phyloP scores from a whole-genome alignment of 805 yeast species.

The Candida oleophila region DNA sequence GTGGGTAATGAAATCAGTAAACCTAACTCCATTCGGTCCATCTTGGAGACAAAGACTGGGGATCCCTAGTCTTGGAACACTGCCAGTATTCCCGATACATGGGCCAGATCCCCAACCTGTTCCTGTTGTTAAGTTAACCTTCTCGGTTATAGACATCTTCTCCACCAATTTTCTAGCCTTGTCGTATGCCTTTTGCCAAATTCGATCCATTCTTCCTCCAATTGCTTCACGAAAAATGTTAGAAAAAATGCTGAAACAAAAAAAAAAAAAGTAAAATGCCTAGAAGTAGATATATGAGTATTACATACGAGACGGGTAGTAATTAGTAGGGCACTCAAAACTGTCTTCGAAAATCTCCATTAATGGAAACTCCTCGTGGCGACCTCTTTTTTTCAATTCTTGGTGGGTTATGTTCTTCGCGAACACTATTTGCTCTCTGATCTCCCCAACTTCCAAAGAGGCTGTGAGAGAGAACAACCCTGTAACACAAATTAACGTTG shows the following conservation, averaged over 20 bases:
- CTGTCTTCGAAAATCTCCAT: slow-evolving; percentile 25
- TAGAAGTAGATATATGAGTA: not conserved
- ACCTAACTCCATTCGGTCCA: slow-evolving; percentile 61
- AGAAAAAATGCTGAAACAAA: not conserved
- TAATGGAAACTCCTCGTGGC: slow-evolving; percentile 32
- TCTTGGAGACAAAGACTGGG: slow-evolving; percentile 60
- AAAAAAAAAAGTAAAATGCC: not conserved
- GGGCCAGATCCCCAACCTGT: slow-evolving; percentile 64
- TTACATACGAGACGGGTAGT: slow-evolving; percentile 40
- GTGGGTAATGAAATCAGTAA: slow-evolving; percentile 54
- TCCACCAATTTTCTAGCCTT: slow-evolving; percentile 56
- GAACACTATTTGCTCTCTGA: slow-evolving; percentile 4
- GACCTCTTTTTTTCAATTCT: slow-evolving; percentile 20
- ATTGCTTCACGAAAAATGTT: slow-evolving; percentile 19
- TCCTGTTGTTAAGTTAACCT: slow-evolving; percentile 62
- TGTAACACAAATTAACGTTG: not conserved
- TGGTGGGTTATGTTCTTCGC: slow-evolving; percentile 4
- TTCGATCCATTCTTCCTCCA: slow-evolving; percentile 49
- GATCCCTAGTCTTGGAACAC: slow-evolving; percentile 53
- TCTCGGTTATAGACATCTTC: slow-evolving; percentile 56
- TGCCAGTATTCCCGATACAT: slow-evolving; percentile 61
- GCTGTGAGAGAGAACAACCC: not conserved
- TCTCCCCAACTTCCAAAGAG: slow-evolving; percentile 5
- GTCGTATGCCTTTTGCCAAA: slow-evolving; percentile 58
- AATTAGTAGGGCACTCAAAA: slow-evolving; percentile 27